Evolutionary conservation across 2,329 filamentous ascomycete species (phyloP).

Genomic region (Cryphonectria parasitica): DNA sequence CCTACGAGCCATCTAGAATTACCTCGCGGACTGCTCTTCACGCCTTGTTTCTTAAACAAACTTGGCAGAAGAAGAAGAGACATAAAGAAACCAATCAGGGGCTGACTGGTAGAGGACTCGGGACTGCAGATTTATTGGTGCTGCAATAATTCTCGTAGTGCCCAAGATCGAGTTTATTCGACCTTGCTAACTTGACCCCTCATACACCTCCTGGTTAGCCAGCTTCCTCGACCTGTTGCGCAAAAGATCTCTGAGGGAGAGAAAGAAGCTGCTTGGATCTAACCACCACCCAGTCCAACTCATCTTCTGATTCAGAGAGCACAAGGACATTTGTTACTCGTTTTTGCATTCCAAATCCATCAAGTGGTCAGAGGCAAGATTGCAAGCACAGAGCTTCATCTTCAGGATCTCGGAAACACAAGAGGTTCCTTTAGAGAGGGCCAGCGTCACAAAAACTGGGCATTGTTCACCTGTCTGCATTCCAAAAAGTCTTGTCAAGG

Average conservation of each 20-base stretch:
- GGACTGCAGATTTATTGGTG: background rate
- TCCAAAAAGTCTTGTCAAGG: constrained; percentile 33
- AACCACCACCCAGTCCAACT: background rate
- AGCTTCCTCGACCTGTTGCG: background rate
- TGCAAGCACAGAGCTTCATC: constrained; percentile 69
- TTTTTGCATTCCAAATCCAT: constrained; percentile 26
- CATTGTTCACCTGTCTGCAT: constrained; percentile 32
- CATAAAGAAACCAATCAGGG: background rate
- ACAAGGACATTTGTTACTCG: constrained; percentile 26
- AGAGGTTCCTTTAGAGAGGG: constrained; percentile 6
- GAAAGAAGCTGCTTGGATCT: background rate
- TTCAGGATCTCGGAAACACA: constrained; percentile 40
- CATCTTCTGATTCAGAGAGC: constrained; percentile 12
- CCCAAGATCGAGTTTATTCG: background rate
- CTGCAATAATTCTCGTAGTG: background rate
- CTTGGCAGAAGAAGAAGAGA: background rate
- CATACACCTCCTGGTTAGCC: background rate
- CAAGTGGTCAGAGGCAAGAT: constrained; percentile 38
- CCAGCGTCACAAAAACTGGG: constrained; percentile 28
- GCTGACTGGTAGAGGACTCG: background rate
- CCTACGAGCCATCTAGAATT: background rate
- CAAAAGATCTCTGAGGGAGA: background rate
- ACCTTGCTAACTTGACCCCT: background rate
- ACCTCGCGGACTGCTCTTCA: background rate
- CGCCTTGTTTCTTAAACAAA: background rate